Conservation (phyloP, 768 basidiomycete genomes). For the Russula virescens region DNA sequence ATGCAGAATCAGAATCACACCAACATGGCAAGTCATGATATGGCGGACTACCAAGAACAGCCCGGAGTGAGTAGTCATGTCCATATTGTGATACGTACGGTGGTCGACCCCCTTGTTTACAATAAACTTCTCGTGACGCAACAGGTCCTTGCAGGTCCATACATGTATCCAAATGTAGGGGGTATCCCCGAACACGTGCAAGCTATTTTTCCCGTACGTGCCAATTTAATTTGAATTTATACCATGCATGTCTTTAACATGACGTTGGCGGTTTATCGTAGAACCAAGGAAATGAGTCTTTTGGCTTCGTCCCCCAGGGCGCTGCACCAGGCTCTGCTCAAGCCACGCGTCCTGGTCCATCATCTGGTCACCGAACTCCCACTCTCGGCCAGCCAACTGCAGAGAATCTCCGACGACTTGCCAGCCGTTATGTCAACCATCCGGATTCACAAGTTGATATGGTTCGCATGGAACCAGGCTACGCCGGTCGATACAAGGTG, state of each 20-base stretch:
- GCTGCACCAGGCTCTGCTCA: background rate
- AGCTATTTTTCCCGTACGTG: background rate
- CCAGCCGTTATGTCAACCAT: background rate
- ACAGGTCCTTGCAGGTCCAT: background rate
- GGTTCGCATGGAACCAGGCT: background rate
- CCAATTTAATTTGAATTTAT: background rate
- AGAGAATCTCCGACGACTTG: background rate
- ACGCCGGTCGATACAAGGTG: background rate
- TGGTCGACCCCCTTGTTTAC: too few relatives aligned
- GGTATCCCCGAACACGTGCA: background rate
- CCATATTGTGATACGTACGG: too few relatives aligned
- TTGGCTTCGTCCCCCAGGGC: background rate
- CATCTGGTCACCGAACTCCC: too few relatives aligned
- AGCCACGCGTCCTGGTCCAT: background rate
- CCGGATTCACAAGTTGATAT: background rate
- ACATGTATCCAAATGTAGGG: background rate
- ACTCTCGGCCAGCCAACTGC: background rate
- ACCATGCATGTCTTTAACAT: too few relatives aligned
- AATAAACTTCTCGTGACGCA: background rate
- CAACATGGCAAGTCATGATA: background rate
- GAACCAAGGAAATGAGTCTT: background rate
- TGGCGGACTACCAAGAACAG: background rate
- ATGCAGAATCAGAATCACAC: background rate
- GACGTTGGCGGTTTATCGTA: too few relatives aligned
- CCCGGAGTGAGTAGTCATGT: background rate